phyloP scores from a whole-genome alignment of 2,329 filamentous ascomycete species.

The Cladorrhinum sp. region DNA sequence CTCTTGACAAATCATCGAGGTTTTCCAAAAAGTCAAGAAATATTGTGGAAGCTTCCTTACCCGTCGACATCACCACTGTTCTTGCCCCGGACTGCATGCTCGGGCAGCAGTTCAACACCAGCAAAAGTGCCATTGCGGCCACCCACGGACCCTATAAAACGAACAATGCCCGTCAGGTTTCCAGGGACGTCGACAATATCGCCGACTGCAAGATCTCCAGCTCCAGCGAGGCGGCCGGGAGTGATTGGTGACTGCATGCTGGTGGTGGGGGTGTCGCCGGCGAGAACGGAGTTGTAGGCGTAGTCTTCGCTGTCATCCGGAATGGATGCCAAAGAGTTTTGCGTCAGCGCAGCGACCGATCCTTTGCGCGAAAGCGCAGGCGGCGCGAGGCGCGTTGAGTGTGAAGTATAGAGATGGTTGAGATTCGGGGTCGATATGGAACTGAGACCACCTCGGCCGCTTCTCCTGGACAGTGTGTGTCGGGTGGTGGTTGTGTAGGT shows the following conservation, averaged over 20 bases:
- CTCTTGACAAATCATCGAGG: too few species aligned
- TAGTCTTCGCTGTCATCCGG: slow-evolving; percentile 65
- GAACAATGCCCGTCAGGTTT: slow-evolving; percentile 85
- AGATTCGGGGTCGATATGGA: slow-evolving; percentile 60
- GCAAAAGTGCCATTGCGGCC: slow-evolving; percentile 91
- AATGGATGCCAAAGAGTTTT: slow-evolving; percentile 59
- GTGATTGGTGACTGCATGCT: slow-evolving; percentile 55
- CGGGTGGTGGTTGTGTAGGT: slow-evolving; percentile 34
- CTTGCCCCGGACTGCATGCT: slow-evolving; percentile 82
- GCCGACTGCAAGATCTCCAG: slow-evolving; percentile 65
- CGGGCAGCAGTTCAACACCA: slow-evolving; percentile 80
- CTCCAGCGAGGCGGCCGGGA: slow-evolving; percentile 46
- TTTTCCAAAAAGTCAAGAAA: background rate
- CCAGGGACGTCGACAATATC: slow-evolving; percentile 90
- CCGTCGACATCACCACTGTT: slow-evolving; percentile 96
- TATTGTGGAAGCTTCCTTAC: slow-evolving; percentile 46
- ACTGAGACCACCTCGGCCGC: slow-evolving; percentile 40
- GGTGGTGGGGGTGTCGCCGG: slow-evolving; percentile 30
- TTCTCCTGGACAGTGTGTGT: slow-evolving; percentile 42
- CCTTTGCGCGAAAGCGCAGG: slow-evolving; percentile 63
- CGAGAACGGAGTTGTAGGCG: slow-evolving; percentile 54
- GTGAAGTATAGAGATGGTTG: slow-evolving; percentile 45
- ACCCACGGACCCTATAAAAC: slow-evolving; percentile 80
- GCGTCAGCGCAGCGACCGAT: slow-evolving; percentile 67
- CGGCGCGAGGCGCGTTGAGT: slow-evolving; percentile 41